Conservation (phyloP, 2,329 filamentous ascomycete species). For the Gliomastix tumulicola region DNA sequence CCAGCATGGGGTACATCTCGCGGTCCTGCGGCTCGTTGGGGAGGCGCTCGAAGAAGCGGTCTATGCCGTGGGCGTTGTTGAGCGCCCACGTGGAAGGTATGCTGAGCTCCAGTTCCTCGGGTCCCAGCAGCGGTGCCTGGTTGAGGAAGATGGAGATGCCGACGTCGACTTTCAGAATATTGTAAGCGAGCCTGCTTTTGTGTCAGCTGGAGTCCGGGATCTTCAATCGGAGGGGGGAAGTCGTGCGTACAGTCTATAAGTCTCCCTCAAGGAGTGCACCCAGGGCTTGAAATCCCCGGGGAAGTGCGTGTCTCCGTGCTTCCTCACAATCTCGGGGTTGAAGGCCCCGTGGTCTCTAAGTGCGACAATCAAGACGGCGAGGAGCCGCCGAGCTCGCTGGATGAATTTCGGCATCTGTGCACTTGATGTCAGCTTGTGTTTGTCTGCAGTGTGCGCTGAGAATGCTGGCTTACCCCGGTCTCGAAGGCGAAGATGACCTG, state of each 20-base stretch:
- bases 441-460: not conserved
- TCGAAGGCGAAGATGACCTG: conserved; percentile 31
- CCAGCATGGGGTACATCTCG: conserved; percentile 17
- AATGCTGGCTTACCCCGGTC: conserved; percentile 16
- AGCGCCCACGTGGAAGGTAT: conserved; percentile 22
- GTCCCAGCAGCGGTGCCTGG: conserved; percentile 20
- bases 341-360: conserved; percentile 28
- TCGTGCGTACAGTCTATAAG: no score
- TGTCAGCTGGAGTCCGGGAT: not conserved
- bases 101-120: conserved; percentile 27
- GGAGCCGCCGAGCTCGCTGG: conserved; percentile 21
- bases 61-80: conserved; percentile 28
- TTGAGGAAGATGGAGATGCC: conserved; percentile 23
- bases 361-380: conserved; percentile 22
- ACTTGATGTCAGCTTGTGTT: conserved; percentile 2
- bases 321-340: conserved; percentile 19
- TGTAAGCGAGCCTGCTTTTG: conserved; percentile 20
- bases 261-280: conserved; percentile 9
- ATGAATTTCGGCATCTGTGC: conserved; percentile 23
- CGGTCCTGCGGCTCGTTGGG: conserved; percentile 22
- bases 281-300: conserved; percentile 29
- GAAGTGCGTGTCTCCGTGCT: conserved; percentile 23
- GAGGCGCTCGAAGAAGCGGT: conserved; percentile 24
- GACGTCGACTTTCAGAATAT: conserved; percentile 28
- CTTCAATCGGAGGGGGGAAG: no score